Evolutionary conservation across 495 filamentous ascomycete species (phyloP).

Genomic region (Parathielavia hyrcaniae): DNA sequence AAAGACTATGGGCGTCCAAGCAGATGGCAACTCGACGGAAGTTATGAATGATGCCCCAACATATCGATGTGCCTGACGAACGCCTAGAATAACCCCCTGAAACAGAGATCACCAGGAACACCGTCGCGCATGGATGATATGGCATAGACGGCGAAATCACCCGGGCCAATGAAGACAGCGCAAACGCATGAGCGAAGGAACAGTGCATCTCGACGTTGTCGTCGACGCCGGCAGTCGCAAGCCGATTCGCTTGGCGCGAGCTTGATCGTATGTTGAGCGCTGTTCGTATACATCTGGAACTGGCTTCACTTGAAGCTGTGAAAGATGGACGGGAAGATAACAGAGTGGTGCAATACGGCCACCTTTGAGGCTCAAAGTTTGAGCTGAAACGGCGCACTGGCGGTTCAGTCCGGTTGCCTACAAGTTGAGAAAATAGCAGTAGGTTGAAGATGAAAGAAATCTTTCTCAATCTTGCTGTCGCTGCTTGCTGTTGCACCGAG

Average conservation of each 20-base stretch:
- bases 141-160: slow-evolving; percentile 1
- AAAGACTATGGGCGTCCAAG: not conserved
- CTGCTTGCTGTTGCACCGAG: too few relatives aligned
- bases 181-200: not conserved
- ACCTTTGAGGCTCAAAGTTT: not conserved
- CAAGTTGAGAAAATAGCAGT: too few relatives aligned
- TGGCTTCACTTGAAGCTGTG: not conserved
- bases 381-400: too few relatives aligned
- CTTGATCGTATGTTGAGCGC: slow-evolving; percentile 6
- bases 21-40: slow-evolving; percentile 1
- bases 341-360: too few relatives aligned
- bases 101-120: slow-evolving; percentile 19
- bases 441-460: too few relatives aligned
- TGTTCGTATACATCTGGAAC: slow-evolving; percentile 2
- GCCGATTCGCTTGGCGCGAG: not conserved
- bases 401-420: not conserved
- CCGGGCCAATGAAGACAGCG: slow-evolving; percentile 9
- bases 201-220: not conserved
- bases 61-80: not conserved
- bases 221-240: slow-evolving; percentile 14
- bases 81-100: slow-evolving; percentile 8
- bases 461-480: too few relatives aligned
- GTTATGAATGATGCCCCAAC: not conserved
- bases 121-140: slow-evolving; percentile 3
- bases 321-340: too few relatives aligned